Evolutionary conservation across 1,284 basidiomycete genomes (phyloP), one percentile per base, ranked within the genome.

Genomic region (Uromyces viciae-fabae): DNA sequence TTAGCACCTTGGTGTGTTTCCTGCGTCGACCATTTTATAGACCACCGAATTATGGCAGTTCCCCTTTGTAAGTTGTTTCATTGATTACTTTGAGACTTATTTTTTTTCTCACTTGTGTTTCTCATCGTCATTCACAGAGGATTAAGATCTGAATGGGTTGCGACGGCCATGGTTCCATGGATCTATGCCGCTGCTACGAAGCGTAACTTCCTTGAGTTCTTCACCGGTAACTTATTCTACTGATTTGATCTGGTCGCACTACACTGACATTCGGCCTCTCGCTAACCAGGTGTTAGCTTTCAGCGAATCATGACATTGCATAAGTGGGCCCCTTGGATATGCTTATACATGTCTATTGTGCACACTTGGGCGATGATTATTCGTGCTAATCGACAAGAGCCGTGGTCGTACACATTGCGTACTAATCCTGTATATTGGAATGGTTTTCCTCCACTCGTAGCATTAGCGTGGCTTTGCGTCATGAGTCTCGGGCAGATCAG

Each of bases 291-390:
- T 14, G 25, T 78, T 19, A 66, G 58, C 36, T 58, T 52, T 68
- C 49, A 33, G n/a, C 62, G 66, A 40, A 15, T 78, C 8, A 78
- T 78, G 76, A 69, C 62, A 2, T 54, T 78, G 38, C 76, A 78
- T 43, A 78, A 78, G 66, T 78, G 62, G 62, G 42, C 76, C 8
- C 76, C 76, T 14, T 78, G 76, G 76, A 78, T 78, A 36, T 78
- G 62, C 17, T 71, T 78, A 43, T 52, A 54, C 33, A 49, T 69
- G 46, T 54, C 76, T 28, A 38, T 78, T 19, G 62, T 78, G 15
- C 76, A 78, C 40, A 56, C 76, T 78, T 69, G 62, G 49, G 36
- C 66, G 5, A 78, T 69, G 46, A 78, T 78, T 33, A 54, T 78
- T 71, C 46, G 49, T 40, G 76, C 62, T 5, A 54, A 69, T 56